Evolutionary conservation across 139 green algal species (phyloP), one percentile per base, ranked within the genome.

Genomic region (Asterochloris erici): DNA sequence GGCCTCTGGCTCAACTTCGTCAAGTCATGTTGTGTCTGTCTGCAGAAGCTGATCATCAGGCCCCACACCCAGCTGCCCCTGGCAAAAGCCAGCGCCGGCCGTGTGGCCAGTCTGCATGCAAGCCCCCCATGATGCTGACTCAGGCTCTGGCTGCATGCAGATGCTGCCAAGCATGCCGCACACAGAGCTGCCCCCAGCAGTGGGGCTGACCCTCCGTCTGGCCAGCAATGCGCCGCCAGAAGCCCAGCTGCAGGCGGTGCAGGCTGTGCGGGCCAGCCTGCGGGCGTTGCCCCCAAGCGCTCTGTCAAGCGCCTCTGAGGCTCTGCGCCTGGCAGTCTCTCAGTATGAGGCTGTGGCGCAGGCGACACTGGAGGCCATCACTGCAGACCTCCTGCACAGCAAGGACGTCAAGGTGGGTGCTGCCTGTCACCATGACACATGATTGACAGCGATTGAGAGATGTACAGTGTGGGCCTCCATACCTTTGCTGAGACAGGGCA

Each of bases 281-380:
- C 61, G 71, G 28, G 38, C 63, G 63, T 64, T 74, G n/a, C 81
- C 74, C 26, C 71, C 75, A 28, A 76, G 64, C 71, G 74, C 79
- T n/a, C 73, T 78, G 10, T 60, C 77, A 11, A 76, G 86, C 27
- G 73, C 77, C n/a, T 76, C 86, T 74, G 82, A 89, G 24, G 85
- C 85, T n/a, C 69, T 89, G 79, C 84, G 86, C 71, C 71, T 89
- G 62, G 86, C 84, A n/a, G 84, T 87, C 21, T 61, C 81, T 24
- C 84, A 90, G 77, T 79, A 90, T 71, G 14, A 54, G 23, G 76
- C 84, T 12, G 77, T 88, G 29, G 84, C 86, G 14, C 27, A n/a
- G 29, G 84, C 81, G 16, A 82, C 85, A 60, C 81, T 90, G 75
- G 77, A 73, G 54, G 84, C 75, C 79, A 85, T 86, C 74, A 82